Base-by-base conservation (phyloP, 371 early-diverging fungal genomes). In the Basidiobolus heterosporus region DNA sequence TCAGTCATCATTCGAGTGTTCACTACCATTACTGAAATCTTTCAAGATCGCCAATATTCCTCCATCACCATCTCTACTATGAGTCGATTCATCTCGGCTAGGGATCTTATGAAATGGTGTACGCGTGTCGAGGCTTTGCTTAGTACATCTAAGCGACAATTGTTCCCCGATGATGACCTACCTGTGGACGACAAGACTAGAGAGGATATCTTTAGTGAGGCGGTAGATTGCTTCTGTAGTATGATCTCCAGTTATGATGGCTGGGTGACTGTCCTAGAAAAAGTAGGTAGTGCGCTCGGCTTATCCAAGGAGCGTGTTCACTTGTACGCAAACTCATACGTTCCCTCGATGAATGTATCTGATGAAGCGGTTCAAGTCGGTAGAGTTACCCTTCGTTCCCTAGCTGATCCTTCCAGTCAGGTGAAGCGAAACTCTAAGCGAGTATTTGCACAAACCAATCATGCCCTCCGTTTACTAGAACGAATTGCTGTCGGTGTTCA, bases 101-200 rank as follows among this genome's bases (percentile, higher is more conserved):
- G 88, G 36, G 88, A 88, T 61, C 61, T 90, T 35, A 74, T 90
- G 69, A 88, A 87, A 55, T 90, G 88, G 88, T 86, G 88, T 54
- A 53, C 66, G 6, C 79, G 90, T 52, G 69, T 84, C 38, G 65
- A 73, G 16, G 52, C 64, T 9, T 48, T 72, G 18, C 45, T 71
- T 3, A 58, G 66, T 0, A 54, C 56, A 5, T 57, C 23, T 7
- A 42, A 44, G 16, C 35, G 14, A 40, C 6, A 40, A 19, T 37
- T 57, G 4, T 55, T 56, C 37, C 45, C 47, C 18, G 52, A 40
- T 11, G 47, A 54, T 18, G 66, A 49, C 35, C 23, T 66, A 51
- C 41, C 59, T 22, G 21, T 69, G 40, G 70, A 69, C 44, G 51
- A 68, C 18, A 24, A 58, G 1, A 56, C 73, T 5, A 62, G 75